Evolutionary conservation across 2,329 filamentous ascomycete species (phyloP), one percentile per base, ranked within the genome.

Genomic region (Verticillium isaacii): DNA sequence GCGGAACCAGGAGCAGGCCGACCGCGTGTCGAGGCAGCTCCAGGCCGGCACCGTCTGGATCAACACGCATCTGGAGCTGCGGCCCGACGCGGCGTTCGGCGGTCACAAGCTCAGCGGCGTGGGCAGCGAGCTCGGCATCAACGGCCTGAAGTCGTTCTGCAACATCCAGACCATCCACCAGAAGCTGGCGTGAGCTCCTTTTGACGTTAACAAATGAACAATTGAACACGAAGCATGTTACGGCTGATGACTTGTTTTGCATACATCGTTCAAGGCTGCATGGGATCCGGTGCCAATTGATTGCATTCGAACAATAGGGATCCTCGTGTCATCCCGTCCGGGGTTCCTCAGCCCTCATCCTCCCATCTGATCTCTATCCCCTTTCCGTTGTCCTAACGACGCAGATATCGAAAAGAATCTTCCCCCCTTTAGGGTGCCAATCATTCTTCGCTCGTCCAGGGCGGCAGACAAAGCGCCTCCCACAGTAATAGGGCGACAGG

Each of bases 41-140:
- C 74, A 85, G 68, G 80, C 81, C 19, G 83, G 83, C 1, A 83
- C 73, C 23, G 78, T 85, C 15, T 85, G 79, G 69, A 74, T 85
- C 66, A 85, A 85, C 72, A 58, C 57, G 37, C 57, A 58, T 25
- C 25, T 58, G 25, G 57, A 58, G 37, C 57, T 58, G 12, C 23
- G 57, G 23, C 57, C 57, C 5, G 57, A 58, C 19, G 57, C 57
- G 14, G 57, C 57, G 14, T 58, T 58, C n/a, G 57, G 57, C 39
- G 57, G 57, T 5, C 57, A 58, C 37, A 58, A 58, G 57, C 32
- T 50, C 57, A 58, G 57, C 39, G 57, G 57, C 15, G 57, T 58
- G n/a, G 57, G 57, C 19, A 58, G 37, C 37, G 57, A 58, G 57
- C 57, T 58, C 5, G 57, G 57, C 39, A 23, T 52, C 37, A 50